phyloP scores from a whole-genome alignment of 2,329 filamentous ascomycete genomes.

The Fusarium sp. region DNA sequence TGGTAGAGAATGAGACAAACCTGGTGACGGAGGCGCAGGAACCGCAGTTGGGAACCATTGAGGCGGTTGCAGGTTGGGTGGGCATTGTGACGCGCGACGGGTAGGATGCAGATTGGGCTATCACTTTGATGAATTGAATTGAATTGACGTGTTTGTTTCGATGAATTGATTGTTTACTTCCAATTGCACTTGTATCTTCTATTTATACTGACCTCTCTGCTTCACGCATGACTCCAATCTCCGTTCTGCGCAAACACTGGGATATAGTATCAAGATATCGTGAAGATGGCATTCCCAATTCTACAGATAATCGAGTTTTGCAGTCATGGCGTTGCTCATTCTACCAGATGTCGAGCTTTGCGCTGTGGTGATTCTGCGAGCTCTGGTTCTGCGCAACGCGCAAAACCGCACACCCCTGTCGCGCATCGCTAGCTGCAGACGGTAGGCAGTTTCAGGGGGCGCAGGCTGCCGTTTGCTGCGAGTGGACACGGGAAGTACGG shows the following conservation, averaged over 20 bases:
- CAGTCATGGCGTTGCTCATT: background rate
- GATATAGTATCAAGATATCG: background rate
- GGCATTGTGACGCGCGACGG: slow-evolving; percentile 6
- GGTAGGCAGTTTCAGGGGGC: background rate
- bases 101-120: background rate
- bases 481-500: background rate
- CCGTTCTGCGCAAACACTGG: background rate
- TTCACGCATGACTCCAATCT: background rate
- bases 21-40: slow-evolving; percentile 10
- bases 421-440: background rate
- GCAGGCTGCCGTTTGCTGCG: background rate
- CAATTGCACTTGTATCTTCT: background rate
- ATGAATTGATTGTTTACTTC: background rate
- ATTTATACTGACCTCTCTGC: background rate
- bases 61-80: slow-evolving; percentile 3
- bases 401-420: slow-evolving; percentile 10
- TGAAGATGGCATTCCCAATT: background rate
- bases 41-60: slow-evolving; percentile 12
- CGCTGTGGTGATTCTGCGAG: background rate
- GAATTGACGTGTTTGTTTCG: background rate
- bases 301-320: background rate
- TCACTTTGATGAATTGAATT: background rate
- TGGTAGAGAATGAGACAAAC: background rate
- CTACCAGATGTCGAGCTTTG: background rate
- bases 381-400: slow-evolving; percentile 12